These are phyloP conservation scores for Ophiostoma quercus DNA, from an alignment of 2,329 filamentous ascomycete genomes.

Conservation along the genomic window DNA sequence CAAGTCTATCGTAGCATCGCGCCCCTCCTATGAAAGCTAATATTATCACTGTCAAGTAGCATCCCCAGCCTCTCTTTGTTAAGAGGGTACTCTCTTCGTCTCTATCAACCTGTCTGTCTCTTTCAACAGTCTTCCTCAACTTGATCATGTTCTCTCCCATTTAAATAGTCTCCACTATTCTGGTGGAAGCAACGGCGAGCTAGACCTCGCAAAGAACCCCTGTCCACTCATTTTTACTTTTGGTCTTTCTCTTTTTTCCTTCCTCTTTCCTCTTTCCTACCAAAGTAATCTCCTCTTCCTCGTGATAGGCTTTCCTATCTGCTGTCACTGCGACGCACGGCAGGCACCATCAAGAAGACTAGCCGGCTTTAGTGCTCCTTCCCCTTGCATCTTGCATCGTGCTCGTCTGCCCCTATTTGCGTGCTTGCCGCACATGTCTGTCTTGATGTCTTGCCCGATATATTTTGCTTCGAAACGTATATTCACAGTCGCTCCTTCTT, in stretches of 20 bases:
- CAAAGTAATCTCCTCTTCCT: not conserved
- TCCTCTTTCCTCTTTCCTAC: no score
- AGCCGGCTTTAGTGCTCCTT: not conserved
- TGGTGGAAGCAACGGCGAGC: not conserved
- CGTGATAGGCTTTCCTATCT: not conserved
- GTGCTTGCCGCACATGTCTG: not conserved
- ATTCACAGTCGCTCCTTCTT: not conserved
- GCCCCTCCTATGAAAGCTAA: not conserved
- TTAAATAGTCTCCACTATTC: not conserved
- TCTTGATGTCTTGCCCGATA: not conserved
- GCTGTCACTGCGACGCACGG: not conserved
- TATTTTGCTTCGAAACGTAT: not conserved
- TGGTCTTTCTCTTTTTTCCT: not conserved
- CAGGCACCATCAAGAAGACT: not conserved
- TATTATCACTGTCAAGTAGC: not conserved
- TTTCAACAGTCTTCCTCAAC: not conserved
- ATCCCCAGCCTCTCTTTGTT: not conserved
- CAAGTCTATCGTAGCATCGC: not conserved
- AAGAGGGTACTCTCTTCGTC: not conserved
- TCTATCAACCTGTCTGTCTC: not conserved
- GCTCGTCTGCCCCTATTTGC: slow-evolving; percentile 1
- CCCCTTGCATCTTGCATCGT: slow-evolving; percentile 12
- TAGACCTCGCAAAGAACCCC: not conserved
- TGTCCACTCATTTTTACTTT: not conserved
- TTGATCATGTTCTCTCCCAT: not conserved